Evolutionary conservation across 2,329 filamentous ascomycete genomes (phyloP), one percentile per base, ranked within the genome.

Genomic region (Talaromyces sp.): DNA sequence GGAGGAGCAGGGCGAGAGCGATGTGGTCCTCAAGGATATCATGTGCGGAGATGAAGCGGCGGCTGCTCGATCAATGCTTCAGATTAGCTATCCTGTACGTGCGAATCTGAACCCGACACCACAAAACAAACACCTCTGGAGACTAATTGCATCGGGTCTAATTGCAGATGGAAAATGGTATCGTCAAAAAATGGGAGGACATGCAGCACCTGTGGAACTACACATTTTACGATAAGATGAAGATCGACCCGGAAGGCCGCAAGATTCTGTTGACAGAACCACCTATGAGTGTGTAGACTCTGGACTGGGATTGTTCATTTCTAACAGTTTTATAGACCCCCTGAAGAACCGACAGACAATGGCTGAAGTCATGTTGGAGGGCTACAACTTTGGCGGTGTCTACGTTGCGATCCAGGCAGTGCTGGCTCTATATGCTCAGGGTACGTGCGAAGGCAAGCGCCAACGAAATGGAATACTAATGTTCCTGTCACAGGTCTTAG

Each of bases 121-220:
- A 13, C 28, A 10, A 36, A 36, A 2, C 15, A 9, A 17, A 39
- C 36, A 10, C 4, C 44, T 51, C n/a, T 13, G 19, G 44, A 71
- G 9, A 33, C 30, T 22, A 55, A 28, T 19, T 32, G 4, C 22
- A 2, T 55, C 25, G 22, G 25, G 22, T n/a, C 15, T 17, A 17
- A 52, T 28, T 52, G 42, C 77, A 89, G 86, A 99, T 99, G 95
- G 95, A 99, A 79, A 99, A 99, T 77, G 95, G 95, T 71, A 98
- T 99, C 72, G 92, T 99, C 68, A 98, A 97, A 85, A 93, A 92
- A 74, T 99, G 95, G 95, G 95, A 99, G 70, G 95, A 99, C 78
- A 99, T 99, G 95, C 91, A 96, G 82, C 93, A 98, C 75, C 88
- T 99, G 60, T 99, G 95, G 95, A 93, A 99, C 80, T 98, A 96